phyloP scores from a whole-genome alignment of 768 basidiomycete species.

The Naganishia onofrii region DNA sequence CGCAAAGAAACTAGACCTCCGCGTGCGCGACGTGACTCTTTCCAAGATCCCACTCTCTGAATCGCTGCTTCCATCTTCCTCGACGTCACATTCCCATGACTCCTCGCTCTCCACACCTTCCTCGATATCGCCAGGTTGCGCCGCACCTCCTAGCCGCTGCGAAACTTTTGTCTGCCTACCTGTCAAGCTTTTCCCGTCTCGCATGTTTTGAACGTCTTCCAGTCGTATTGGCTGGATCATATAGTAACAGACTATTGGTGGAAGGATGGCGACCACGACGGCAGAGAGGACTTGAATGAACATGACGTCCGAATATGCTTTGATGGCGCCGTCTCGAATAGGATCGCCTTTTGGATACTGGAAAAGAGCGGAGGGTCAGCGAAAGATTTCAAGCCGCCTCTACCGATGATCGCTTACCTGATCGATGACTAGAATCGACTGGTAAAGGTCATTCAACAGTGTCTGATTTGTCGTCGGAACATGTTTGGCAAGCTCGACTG shows the following conservation, averaged over 20 bases:
- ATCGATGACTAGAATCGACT: slow-evolving; percentile 24
- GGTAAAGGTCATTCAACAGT: slow-evolving; percentile 26
- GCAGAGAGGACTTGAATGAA: slow-evolving; percentile 52
- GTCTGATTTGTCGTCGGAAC: slow-evolving; percentile 56
- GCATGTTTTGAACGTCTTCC: slow-evolving; percentile 68
- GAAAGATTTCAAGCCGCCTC: neutral
- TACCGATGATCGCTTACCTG: neutral
- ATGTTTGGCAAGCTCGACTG: slow-evolving; percentile 59
- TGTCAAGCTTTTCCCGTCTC: slow-evolving; percentile 55
- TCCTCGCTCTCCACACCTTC: slow-evolving; percentile 23
- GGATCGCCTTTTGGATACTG: slow-evolving; percentile 56
- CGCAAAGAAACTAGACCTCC: slow-evolving; percentile 22
- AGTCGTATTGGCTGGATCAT: slow-evolving; percentile 68
- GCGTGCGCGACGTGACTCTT: slow-evolving; percentile 7
- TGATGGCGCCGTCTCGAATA: slow-evolving; percentile 64
- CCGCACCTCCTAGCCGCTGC: neutral
- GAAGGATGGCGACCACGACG: slow-evolving; percentile 59
- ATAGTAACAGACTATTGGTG: slow-evolving; percentile 63
- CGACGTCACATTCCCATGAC: slow-evolving; percentile 11
- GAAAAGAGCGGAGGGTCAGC: slow-evolving; percentile 32
- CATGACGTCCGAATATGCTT: slow-evolving; percentile 55
- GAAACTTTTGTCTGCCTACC: slow-evolving; percentile 38
- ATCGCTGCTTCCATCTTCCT: slow-evolving; percentile 7
- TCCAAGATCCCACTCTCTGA: slow-evolving; percentile 16
- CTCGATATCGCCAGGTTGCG: neutral